Conservation (phyloP, 139 green algal genomes). For the Chlorella vulgaris region DNA sequence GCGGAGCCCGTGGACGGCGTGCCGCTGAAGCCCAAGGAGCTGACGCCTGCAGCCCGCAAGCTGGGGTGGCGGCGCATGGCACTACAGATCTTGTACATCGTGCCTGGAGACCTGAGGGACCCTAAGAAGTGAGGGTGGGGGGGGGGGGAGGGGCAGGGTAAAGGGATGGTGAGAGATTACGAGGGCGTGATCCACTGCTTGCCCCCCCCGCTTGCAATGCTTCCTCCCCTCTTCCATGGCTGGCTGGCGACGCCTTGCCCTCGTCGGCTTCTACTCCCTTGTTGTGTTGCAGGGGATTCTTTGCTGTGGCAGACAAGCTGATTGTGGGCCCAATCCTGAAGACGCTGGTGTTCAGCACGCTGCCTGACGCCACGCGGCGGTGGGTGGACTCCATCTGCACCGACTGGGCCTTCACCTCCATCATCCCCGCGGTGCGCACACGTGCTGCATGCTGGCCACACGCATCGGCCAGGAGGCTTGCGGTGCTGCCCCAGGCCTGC, state of each 20-base stretch:
- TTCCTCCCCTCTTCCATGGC: too few relatives aligned
- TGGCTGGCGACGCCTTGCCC: too few relatives aligned
- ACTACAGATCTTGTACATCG: constrained; percentile 93
- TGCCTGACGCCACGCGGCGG: constrained; percentile 29
- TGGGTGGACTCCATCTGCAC: constrained; percentile 85
- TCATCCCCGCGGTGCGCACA: constrained; percentile 79
- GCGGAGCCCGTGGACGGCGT: constrained; percentile 40
- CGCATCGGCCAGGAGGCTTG: background rate
- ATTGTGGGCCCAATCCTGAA: constrained; percentile 90
- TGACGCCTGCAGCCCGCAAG: constrained; percentile 41
- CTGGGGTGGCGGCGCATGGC: constrained; percentile 90
- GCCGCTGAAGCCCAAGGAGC: constrained; percentile 41
- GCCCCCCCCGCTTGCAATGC: background rate
- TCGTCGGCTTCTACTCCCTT: background rate
- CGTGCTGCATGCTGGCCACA: too few relatives aligned
- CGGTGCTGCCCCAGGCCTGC: background rate
- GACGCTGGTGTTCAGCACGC: constrained; percentile 90
- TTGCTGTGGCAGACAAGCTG: constrained; percentile 70
- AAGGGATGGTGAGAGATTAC: too few relatives aligned
- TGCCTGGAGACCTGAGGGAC: constrained; percentile 74
- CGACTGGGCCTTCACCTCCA: constrained; percentile 82
- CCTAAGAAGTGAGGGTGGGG: constrained; percentile 46
- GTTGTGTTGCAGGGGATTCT: constrained; percentile 54
- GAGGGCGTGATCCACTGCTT: background rate
- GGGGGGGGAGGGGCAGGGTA: background rate